These are phyloP conservation scores for Penicillium dipodomyicola DNA, from an alignment of 495 filamentous ascomycete genomes.

Conservation along the genomic window DNA sequence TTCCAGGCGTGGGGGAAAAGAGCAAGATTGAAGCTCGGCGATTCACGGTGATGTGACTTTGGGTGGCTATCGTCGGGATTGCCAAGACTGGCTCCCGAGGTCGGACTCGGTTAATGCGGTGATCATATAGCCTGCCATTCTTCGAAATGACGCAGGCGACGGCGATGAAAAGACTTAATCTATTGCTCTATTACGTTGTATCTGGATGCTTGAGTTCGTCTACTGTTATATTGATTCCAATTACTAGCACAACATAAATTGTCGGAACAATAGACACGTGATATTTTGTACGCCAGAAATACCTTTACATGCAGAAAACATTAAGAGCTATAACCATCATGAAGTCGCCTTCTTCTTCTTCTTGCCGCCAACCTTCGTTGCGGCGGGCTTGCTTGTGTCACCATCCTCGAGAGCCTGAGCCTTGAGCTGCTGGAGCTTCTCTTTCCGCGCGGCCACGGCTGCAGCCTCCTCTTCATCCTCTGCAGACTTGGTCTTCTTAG, in stretches of 20 bases:
- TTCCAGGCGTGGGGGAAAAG: conserved; percentile 15
- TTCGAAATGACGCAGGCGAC: conserved; percentile 12
- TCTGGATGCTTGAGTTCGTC: neutral
- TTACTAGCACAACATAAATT: conserved; percentile 6
- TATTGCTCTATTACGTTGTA: neutral
- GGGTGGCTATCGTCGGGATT: conserved; percentile 33
- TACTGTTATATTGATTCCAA: neutral
- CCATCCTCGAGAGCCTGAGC: conserved; percentile 46
- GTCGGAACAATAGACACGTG: conserved; percentile 28
- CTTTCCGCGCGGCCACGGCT: conserved; percentile 55
- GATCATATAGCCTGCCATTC: conserved; percentile 21
- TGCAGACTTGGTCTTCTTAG: conserved; percentile 44
- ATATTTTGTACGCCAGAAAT: conserved; percentile 42
- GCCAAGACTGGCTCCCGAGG: conserved; percentile 37
- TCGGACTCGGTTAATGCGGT: conserved; percentile 45
- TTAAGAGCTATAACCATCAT: conserved; percentile 34
- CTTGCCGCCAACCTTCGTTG: conserved; percentile 34
- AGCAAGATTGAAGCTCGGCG: conserved; percentile 28
- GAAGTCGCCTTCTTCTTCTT: conserved; percentile 48
- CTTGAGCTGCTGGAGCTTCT: conserved; percentile 56
- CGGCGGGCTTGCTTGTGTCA: conserved; percentile 24
- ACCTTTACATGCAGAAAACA: conserved; percentile 38
- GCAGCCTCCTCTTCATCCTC: conserved; percentile 50
- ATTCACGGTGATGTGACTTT: conserved; percentile 29
- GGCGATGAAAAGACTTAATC: neutral